A percentile compares a stretch with the other conserved stretches of the same genome.
Conservation (phyloP, 768 basidiomycete genomes). For the Hysterangium stoloniferum region DNA sequence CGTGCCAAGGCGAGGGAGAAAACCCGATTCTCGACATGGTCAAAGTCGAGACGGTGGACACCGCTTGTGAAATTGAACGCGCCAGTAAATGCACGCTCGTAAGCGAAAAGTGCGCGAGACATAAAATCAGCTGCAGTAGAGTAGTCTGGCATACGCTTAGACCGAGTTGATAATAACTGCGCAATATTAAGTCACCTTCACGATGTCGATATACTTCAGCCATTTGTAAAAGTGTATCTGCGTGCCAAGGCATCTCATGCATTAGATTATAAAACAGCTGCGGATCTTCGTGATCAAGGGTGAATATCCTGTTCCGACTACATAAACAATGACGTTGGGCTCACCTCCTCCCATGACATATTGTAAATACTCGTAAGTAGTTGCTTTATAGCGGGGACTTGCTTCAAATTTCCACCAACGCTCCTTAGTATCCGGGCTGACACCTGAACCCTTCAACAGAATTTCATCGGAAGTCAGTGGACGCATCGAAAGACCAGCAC, state of each 20-base stretch:
- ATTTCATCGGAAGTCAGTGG: slow-evolving; percentile 49
- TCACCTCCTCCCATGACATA: slow-evolving; percentile 76
- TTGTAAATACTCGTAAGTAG: slow-evolving; percentile 73
- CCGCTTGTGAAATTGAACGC: slow-evolving; percentile 81
- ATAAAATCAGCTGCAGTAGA: slow-evolving; percentile 79
- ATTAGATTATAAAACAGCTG: slow-evolving; percentile 71
- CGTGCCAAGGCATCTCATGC: slow-evolving; percentile 82
- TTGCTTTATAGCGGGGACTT: slow-evolving; percentile 72
- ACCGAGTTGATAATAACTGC: background rate
- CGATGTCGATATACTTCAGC: slow-evolving; percentile 80
- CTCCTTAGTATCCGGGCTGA: slow-evolving; percentile 42
- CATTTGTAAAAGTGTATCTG: slow-evolving; percentile 82
- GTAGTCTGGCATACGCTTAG: slow-evolving; percentile 45
- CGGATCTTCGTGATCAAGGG: slow-evolving; percentile 57
- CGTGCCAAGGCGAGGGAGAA: slow-evolving; percentile 87
- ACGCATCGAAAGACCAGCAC: slow-evolving; percentile 68
- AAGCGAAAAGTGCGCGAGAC: slow-evolving; percentile 90
- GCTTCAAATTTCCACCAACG: slow-evolving; percentile 90
- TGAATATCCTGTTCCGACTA: background rate
- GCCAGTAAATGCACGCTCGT: slow-evolving; percentile 84
- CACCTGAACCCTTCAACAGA: slow-evolving; percentile 34
- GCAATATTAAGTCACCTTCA: slow-evolving; percentile 64
- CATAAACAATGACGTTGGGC: slow-evolving; percentile 21
- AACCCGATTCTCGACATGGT: slow-evolving; percentile 83
- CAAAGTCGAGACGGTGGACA: slow-evolving; percentile 79